Percentiles rank a stretch among this genome's conserved stretches.
These are phyloP conservation scores for Beauveria pseudobassiana DNA, from an alignment of 2,329 filamentous ascomycete genomes.

Conservation along the genomic window DNA sequence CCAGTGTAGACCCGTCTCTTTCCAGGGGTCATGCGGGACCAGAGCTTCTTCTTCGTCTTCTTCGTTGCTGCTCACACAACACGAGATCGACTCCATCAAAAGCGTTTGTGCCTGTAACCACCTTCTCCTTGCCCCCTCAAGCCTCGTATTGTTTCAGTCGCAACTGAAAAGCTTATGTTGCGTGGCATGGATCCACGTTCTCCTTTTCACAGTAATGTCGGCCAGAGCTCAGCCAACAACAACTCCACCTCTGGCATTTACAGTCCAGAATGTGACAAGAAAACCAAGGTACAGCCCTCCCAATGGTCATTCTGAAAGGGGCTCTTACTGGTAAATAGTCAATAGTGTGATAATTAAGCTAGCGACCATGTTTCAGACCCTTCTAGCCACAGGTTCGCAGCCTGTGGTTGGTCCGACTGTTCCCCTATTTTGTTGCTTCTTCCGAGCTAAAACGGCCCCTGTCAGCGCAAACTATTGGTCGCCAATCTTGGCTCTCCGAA, in stretches of 20 bases:
- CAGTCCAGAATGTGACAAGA: background rate
- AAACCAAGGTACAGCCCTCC: background rate
- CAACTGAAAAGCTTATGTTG: background rate
- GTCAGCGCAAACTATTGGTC: background rate
- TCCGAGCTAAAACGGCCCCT: background rate
- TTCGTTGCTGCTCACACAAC: background rate
- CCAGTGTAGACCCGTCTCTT: background rate
- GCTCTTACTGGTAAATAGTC: background rate
- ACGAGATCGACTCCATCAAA: background rate
- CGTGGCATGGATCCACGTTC: background rate
- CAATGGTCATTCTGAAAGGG: background rate
- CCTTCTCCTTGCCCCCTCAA: background rate
- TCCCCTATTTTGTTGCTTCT: background rate
- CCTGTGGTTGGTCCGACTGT: background rate
- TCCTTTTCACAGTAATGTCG: background rate
- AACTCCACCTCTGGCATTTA: background rate
- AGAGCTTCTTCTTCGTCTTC: background rate
- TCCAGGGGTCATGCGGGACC: background rate
- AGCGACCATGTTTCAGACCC: background rate
- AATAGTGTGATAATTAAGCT: too few relatives aligned
- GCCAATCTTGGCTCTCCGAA: background rate
- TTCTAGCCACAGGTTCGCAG: background rate
- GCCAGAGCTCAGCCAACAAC: background rate
- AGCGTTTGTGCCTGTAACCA: background rate
- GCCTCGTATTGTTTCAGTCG: constrained; percentile 1